Conservation (phyloP, 192 early-diverging fungal genomes). For the Chytriomyces confervae region DNA sequence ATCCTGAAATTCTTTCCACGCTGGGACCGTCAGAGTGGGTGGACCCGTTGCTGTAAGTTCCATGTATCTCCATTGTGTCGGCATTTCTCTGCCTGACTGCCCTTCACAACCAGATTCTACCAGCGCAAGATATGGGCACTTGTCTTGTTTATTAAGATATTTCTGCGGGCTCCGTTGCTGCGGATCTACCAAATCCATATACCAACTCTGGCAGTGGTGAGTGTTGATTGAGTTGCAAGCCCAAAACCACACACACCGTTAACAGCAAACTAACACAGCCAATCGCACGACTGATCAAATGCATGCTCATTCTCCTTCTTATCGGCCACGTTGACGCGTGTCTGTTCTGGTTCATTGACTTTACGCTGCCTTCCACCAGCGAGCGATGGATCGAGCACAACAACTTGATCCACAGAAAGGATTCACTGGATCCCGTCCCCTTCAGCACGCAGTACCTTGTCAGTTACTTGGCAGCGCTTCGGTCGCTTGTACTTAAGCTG, state of each 20-base stretch:
- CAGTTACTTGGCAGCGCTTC: slow-evolving; percentile 39
- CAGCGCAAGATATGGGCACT: slow-evolving; percentile 40
- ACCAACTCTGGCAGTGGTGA: slow-evolving; percentile 35
- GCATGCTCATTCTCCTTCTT: slow-evolving; percentile 43
- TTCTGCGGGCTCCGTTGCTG: slow-evolving; percentile 28
- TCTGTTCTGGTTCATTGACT: slow-evolving; percentile 46
- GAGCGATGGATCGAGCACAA: slow-evolving; percentile 40
- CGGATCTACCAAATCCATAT: slow-evolving; percentile 32
- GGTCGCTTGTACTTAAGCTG: slow-evolving; percentile 38
- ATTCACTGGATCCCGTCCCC: slow-evolving; percentile 3
- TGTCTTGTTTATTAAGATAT: slow-evolving; percentile 38
- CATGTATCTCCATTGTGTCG: slow-evolving; percentile 12
- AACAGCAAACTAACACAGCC: slow-evolving; percentile 12
- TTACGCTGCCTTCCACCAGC: slow-evolving; percentile 7
- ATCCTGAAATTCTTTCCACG: not conserved
- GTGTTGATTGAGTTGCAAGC: not conserved
- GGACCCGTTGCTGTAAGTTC: slow-evolving; percentile 24
- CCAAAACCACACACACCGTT: too few species aligned
- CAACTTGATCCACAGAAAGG: not conserved
- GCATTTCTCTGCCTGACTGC: not conserved
- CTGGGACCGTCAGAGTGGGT: not conserved
- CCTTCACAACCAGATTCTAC: slow-evolving; percentile 18
- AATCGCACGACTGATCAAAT: slow-evolving; percentile 43
- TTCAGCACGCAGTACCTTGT: slow-evolving; percentile 39
- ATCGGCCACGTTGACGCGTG: slow-evolving; percentile 45